Evolutionary conservation across 345 rosid species (phyloP), one percentile per base, ranked within the genome.

Genomic region (Arabidopsis thaliana): DNA sequence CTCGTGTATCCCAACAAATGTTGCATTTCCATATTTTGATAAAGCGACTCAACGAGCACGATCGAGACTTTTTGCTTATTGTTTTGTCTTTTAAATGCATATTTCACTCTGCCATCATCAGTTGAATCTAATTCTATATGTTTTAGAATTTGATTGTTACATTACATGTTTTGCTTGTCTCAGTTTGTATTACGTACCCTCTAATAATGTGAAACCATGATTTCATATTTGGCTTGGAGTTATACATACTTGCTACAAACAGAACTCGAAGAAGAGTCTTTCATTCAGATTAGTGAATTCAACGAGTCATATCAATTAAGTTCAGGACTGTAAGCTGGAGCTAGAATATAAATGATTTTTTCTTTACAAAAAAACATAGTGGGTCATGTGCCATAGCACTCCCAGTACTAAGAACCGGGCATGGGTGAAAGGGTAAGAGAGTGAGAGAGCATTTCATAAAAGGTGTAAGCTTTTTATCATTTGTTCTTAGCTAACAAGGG

Each of bases 1-100:
- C 32, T 73, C 30, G 32, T 37, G 72, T 45, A 66, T 65, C 59
- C 72, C 72, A 52, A 74, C 72, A 57, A 66, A 16, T 66, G 34
- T 66, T 66, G 51, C 67, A 66, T 74, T 65, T 74, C 66, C 49
- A 74, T 65, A 57, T 66, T 58, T 8, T 74, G 1, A 2, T 57
- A 57, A 37, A 74, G 72, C 72, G 52, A 74, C 78, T 66, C 7
- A 46, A 66, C 72, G 1, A 58, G 67, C 67, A 74, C 72, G 78
- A 74, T 57, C 8, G 24, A 6, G 16, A 16, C 72, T 10, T 74
- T 56, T 48, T 37, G 63, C 38, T 73, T 64, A 5, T 40, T 42
- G 65, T 60, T 60, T 24, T 23, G 65, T 25, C 34, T 24, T 60
- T 60, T 25, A 41, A 53, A 61, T 9, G 36, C 23, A 28, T 60